These are phyloP conservation scores for Epichloe aotearoae DNA, from an alignment of 2,329 filamentous ascomycete species.

Conservation along the genomic window DNA sequence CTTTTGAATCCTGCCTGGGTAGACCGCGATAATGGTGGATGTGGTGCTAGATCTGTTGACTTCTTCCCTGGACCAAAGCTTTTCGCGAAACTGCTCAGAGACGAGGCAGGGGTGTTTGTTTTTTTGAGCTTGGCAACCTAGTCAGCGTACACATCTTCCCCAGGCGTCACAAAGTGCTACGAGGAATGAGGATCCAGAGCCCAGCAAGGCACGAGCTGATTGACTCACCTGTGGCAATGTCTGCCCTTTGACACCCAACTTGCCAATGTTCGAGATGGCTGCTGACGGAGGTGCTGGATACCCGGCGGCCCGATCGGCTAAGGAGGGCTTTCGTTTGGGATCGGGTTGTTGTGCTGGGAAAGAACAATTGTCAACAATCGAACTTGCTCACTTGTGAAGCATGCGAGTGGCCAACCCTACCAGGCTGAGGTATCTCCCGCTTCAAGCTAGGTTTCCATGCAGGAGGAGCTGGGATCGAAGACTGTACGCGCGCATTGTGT, in stretches of 20 bases:
- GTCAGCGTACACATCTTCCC: not conserved
- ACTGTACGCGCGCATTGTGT: conserved; percentile 38
- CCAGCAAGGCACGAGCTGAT: not conserved
- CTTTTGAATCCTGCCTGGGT: conserved; percentile 31
- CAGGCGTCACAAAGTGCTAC: not conserved
- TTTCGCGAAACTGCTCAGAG: conserved; percentile 37
- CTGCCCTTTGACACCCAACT: conserved; percentile 28
- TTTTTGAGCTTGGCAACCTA: conserved; percentile 18
- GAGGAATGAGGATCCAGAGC: not conserved
- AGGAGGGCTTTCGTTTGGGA: conserved; percentile 45
- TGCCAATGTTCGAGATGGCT: conserved; percentile 23
- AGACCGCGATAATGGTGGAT: conserved; percentile 37
- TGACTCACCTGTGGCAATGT: conserved; percentile 22
- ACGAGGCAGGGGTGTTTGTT: conserved; percentile 15
- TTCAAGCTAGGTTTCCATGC: conserved; percentile 30
- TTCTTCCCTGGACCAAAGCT: conserved; percentile 44
- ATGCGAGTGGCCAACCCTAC: conserved; percentile 14
- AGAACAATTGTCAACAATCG: conserved; percentile 8
- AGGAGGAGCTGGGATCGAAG: conserved; percentile 28
- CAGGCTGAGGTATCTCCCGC: conserved; percentile 33
- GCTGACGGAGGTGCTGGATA: conserved; percentile 22
- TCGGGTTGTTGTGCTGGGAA: conserved; percentile 38
- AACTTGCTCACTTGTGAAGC: not conserved
- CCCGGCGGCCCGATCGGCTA: conserved; percentile 42
- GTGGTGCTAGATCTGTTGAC: conserved; percentile 33